Evolutionary conservation across 2,329 filamentous ascomycete genomes (phyloP).

Genomic region (Fusarium poae): DNA sequence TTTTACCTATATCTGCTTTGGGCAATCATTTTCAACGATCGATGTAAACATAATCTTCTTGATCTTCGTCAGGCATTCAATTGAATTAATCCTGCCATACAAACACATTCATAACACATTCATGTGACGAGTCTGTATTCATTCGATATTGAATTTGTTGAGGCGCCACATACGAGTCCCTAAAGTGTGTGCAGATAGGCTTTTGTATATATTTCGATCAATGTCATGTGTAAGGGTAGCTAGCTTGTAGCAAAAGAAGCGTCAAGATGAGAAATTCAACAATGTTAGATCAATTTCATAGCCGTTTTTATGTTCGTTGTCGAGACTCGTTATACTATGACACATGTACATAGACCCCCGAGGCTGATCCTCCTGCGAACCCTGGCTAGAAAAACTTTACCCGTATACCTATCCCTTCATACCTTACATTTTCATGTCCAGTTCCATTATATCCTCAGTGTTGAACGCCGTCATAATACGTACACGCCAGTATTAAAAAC

Average conservation of each 20-base stretch:
- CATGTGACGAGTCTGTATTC: background rate
- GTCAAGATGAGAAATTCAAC: too few relatives aligned
- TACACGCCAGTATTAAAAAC: constrained; percentile 26
- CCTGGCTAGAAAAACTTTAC: constrained; percentile 21
- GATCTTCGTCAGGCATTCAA: background rate
- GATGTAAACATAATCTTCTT: background rate
- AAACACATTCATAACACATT: background rate
- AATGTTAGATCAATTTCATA: background rate
- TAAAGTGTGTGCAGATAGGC: background rate
- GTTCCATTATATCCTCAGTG: constrained; percentile 19
- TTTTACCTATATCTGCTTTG: background rate
- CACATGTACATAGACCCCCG: constrained; percentile 32
- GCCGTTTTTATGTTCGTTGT: background rate
- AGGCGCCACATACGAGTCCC: too few relatives aligned
- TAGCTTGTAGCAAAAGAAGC: too few relatives aligned
- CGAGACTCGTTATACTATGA: background rate
- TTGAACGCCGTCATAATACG: constrained; percentile 37
- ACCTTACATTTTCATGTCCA: constrained; percentile 15
- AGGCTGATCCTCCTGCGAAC: constrained; percentile 29
- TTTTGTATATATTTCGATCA: too few relatives aligned
- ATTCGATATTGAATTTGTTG: background rate
- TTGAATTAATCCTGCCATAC: background rate
- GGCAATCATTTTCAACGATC: background rate
- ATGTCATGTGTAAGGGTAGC: too few relatives aligned
- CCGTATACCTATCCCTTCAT: constrained; percentile 5